phyloP scores from a whole-genome alignment of 768 basidiomycete genomes.

The Goffeauzyma gilvescens region DNA sequence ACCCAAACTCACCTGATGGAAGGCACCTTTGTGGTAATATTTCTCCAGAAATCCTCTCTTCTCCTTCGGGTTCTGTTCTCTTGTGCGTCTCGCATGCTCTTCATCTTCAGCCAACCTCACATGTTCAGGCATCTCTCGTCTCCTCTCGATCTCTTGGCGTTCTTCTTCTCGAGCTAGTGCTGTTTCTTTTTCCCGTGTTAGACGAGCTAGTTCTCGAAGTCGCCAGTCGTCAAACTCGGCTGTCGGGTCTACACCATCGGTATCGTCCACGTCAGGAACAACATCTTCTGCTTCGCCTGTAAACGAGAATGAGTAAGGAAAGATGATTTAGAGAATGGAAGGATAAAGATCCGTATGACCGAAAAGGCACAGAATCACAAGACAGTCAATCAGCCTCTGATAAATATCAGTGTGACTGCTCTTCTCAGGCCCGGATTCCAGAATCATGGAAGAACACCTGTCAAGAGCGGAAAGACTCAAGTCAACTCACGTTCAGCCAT shows the following conservation, averaged over 20 bases:
- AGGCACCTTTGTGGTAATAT: constrained; percentile 98
- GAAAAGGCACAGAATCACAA: background rate
- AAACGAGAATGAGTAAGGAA: background rate
- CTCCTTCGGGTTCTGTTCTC: constrained; percentile 54
- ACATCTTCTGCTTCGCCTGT: constrained; percentile 74
- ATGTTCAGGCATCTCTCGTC: constrained; percentile 81
- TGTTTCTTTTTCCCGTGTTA: constrained; percentile 85
- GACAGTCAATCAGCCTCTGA: too few relatives aligned
- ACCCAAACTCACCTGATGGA: constrained; percentile 79
- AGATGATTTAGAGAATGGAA: too few relatives aligned
- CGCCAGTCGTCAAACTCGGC: constrained; percentile 94
- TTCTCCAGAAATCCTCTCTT: constrained; percentile 87
- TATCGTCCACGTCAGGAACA: constrained; percentile 79
- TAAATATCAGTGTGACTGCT: background rate
- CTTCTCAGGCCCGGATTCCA: too few relatives aligned
- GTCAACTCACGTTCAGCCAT: constrained; percentile 71
- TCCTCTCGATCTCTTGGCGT: constrained; percentile 71
- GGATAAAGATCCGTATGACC: background rate
- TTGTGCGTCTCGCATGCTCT: constrained; percentile 58
- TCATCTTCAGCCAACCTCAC: constrained; percentile 81
- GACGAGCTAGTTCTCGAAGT: constrained; percentile 73
- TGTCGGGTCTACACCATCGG: constrained; percentile 73
- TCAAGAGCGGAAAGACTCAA: too few relatives aligned
- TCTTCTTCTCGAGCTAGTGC: constrained; percentile 63
- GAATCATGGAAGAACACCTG: too few relatives aligned